Conservation (phyloP, 768 basidiomycete genomes). For the Amanita pseudoporphyria region DNA sequence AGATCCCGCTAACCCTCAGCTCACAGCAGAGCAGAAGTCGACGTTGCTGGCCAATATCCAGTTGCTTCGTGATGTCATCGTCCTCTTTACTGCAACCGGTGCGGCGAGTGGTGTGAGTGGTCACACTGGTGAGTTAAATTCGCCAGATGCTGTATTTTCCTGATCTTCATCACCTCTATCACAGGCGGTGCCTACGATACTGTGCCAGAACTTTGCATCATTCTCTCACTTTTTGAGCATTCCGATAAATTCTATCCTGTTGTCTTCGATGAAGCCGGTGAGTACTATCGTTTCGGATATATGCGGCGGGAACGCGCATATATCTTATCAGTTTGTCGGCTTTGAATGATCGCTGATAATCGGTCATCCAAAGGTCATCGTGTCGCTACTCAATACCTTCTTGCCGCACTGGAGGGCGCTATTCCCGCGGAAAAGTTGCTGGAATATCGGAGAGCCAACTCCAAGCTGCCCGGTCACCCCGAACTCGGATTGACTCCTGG, state of each 20-base stretch:
- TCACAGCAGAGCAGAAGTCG: conserved; percentile 53
- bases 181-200: conserved; percentile 63
- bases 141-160: neutral
- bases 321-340: neutral
- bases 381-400: conserved; percentile 83
- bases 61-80: conserved; percentile 75
- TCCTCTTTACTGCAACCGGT: conserved; percentile 80
- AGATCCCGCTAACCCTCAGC: conserved; percentile 55
- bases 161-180: conserved; percentile 4
- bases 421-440: conserved; percentile 69
- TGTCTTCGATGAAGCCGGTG: conserved; percentile 77
- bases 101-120: conserved; percentile 82
- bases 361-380: conserved; percentile 52
- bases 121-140: conserved; percentile 51
- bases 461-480: conserved; percentile 83
- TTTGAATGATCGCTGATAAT: neutral
- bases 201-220: conserved; percentile 76
- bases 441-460: conserved; percentile 79
- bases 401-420: conserved; percentile 67
- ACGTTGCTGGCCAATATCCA: conserved; percentile 62
- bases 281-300: conserved; percentile 12
- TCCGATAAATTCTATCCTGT: conserved; percentile 57
- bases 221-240: conserved; percentile 63
- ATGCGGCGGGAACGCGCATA: neutral
- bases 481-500: conserved; percentile 89